A percentile compares a stretch with the other conserved stretches of the same genome.
Conservation (phyloP, 805 yeast genomes). For the Teunomyces lycoperdinae region DNA sequence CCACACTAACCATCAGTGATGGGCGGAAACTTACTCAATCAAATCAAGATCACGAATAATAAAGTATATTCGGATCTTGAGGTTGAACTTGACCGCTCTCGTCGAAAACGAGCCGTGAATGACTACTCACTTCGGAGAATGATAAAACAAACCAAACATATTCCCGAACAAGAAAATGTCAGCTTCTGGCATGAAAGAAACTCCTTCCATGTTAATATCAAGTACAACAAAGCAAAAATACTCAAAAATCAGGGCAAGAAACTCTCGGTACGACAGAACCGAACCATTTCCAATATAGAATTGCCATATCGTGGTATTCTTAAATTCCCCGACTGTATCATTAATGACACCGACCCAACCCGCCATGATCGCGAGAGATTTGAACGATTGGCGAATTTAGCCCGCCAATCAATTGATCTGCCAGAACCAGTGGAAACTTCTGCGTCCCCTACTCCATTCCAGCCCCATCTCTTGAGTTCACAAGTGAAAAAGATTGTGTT, state of each 20-base stretch:
- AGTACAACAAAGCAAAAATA: not conserved
- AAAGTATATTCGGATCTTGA: constrained; percentile 21
- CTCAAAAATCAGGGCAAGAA: not conserved
- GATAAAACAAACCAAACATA: constrained; percentile 14
- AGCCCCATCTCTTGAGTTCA: constrained; percentile 19
- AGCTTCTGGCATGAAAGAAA: not conserved
- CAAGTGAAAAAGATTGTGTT: constrained; percentile 65
- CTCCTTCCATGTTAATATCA: not conserved
- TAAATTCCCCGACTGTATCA: constrained; percentile 54
- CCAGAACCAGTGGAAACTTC: not conserved
- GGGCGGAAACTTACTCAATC: constrained; percentile 19
- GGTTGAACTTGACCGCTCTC: constrained; percentile 20
- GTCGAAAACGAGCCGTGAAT: constrained; percentile 13
- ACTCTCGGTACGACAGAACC: constrained; percentile 19
- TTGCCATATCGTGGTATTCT: constrained; percentile 69
- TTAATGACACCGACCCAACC: constrained; percentile 60
- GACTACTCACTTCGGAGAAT: constrained; percentile 19
- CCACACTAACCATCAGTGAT: constrained; percentile 1
- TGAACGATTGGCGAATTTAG: constrained; percentile 14
- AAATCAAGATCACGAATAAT: constrained; percentile 30
- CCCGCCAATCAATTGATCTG: not conserved
- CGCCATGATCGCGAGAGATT: constrained; percentile 49
- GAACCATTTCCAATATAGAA: constrained; percentile 28
- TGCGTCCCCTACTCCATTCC: constrained; percentile 14
- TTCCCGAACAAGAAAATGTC: not conserved